Conservation (phyloP, 495 filamentous ascomycete genomes). For the Paragyromitra xinjiangensis region DNA sequence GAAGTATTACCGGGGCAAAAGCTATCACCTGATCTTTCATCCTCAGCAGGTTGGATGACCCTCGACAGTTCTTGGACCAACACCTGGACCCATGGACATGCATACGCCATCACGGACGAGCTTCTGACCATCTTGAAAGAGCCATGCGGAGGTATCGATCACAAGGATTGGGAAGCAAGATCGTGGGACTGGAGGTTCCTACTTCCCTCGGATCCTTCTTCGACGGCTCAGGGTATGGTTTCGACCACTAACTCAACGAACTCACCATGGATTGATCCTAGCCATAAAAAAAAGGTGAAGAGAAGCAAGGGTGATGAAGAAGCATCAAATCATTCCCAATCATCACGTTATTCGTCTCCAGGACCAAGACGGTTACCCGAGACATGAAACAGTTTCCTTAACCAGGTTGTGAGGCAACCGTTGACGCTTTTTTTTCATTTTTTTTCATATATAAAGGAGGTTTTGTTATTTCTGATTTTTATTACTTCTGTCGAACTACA, state of each 20-base stretch:
- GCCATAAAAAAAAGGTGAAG: slow-evolving; percentile 46
- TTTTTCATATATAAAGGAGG: background rate
- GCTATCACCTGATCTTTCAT: slow-evolving; percentile 4
- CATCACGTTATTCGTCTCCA: slow-evolving; percentile 17
- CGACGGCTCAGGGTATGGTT: slow-evolving; percentile 15
- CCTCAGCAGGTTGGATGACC: slow-evolving; percentile 30
- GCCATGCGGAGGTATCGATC: slow-evolving; percentile 42
- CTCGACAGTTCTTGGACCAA: slow-evolving; percentile 39
- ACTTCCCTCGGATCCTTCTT: slow-evolving; percentile 34
- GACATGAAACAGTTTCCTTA: background rate
- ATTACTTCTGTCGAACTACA: background rate
- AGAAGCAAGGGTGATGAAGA: slow-evolving; percentile 49
- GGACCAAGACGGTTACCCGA: slow-evolving; percentile 1
- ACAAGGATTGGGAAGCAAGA: slow-evolving; percentile 36
- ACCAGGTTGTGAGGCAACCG: background rate
- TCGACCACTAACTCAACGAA: slow-evolving; percentile 5
- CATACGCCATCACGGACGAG: slow-evolving; percentile 39
- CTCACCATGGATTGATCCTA: slow-evolving; percentile 35
- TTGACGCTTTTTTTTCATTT: slow-evolving; percentile 1
- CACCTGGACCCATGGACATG: slow-evolving; percentile 43
- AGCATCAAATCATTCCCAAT: slow-evolving; percentile 21
- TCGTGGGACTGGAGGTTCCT: slow-evolving; percentile 50
- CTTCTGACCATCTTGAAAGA: slow-evolving; percentile 43
- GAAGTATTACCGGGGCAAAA: background rate
- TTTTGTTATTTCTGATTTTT: background rate